Conservation (phyloP, 23 red algal species). For the Gracilaria caudata region DNA sequence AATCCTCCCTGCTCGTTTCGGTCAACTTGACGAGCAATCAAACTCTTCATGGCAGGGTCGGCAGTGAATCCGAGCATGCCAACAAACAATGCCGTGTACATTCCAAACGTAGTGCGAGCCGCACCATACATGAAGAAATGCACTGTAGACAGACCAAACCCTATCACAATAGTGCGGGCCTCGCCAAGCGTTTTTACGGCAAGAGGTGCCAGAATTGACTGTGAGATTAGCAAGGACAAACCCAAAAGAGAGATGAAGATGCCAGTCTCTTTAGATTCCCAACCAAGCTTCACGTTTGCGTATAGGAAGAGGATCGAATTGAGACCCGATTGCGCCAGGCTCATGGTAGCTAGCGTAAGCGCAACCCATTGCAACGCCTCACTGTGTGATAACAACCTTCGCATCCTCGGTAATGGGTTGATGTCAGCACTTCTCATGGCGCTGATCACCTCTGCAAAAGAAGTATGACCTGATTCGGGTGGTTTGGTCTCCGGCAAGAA, state of each 20-base stretch:
- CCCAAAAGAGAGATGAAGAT: slow-evolving; percentile 66
- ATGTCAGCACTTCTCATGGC: slow-evolving; percentile 24
- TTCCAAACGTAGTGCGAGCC: slow-evolving; percentile 16
- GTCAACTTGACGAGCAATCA: slow-evolving; percentile 60
- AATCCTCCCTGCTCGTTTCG: slow-evolving; percentile 54
- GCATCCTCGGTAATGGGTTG: slow-evolving; percentile 69
- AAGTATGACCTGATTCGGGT: not conserved
- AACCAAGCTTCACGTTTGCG: slow-evolving; percentile 64
- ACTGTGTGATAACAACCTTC: slow-evolving; percentile 33
- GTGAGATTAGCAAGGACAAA: slow-evolving; percentile 56
- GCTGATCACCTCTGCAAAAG: not conserved
- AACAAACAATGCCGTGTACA: slow-evolving; percentile 58
- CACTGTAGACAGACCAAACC: slow-evolving; percentile 11
- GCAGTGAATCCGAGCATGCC: slow-evolving; percentile 49
- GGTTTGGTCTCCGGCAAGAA: slow-evolving; percentile 67
- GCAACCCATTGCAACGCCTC: slow-evolving; percentile 58
- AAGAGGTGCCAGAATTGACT: slow-evolving; percentile 59
- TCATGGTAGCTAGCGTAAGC: slow-evolving; percentile 4
- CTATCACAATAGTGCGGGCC: slow-evolving; percentile 34
- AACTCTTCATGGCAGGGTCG: slow-evolving; percentile 71
- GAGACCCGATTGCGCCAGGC: slow-evolving; percentile 56
- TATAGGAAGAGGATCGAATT: slow-evolving; percentile 72
- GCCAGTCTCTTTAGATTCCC: slow-evolving; percentile 64
- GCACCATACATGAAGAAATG: slow-evolving; percentile 59
- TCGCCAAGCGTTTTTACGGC: slow-evolving; percentile 49